Base-by-base conservation (phyloP, 441 rosid species). In the Pelargonium citronellum region DNA sequence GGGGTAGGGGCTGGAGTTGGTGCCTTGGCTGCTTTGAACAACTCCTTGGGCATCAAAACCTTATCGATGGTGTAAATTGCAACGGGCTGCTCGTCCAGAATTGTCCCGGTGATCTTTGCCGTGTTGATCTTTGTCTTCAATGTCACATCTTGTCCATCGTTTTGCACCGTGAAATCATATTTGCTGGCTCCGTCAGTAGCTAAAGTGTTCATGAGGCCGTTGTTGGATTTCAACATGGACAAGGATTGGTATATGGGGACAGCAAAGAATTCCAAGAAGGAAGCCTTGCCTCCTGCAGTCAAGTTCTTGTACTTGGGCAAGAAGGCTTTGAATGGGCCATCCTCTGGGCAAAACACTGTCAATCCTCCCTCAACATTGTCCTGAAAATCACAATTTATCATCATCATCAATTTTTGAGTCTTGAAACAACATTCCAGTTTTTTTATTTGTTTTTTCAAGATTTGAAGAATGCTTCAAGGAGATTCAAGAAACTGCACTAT, bases 331-430 rank as follows among this genome's bases (percentile, higher is more conserved):
- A 86, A 60, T 0, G 78, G 86, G 13, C 51, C 20, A 69, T 88
- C 90, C 15, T 85, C 63, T 0, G 89, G 83, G 67, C 92, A 88
- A 57, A 88, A 88, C 47, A 88, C 87, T 15, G 92, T 86, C 44
- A 88, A 73, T 3, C 92, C 92, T 15, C 88, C 89, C 55, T 88
- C 87, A 1, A 82, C 76, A 55, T 81, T 86, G 6, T 85, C 84
- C 17, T 85, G 84, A 34, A 83, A 88, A 20, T 86, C 83, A 7
- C 75, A 60, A 20, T n/a, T n/a, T n/a, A n/a, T n/a, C n/a, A n/a
- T n/a, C 53, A 47, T 47, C 53, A 0, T 47, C n/a, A 47, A 47
- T 9, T 47, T 71, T n/a, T n/a, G n/a, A n/a, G n/a, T n/a, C n/a
- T n/a, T n/a, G n/a, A n/a, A n/a, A n/a, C n/a, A n/a, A n/a, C n/a